Evolutionary conservation across 73 alveolate genomes (phyloP), one percentile per base, ranked within the genome.

Genomic region (Symbiodinium pilosum): DNA sequence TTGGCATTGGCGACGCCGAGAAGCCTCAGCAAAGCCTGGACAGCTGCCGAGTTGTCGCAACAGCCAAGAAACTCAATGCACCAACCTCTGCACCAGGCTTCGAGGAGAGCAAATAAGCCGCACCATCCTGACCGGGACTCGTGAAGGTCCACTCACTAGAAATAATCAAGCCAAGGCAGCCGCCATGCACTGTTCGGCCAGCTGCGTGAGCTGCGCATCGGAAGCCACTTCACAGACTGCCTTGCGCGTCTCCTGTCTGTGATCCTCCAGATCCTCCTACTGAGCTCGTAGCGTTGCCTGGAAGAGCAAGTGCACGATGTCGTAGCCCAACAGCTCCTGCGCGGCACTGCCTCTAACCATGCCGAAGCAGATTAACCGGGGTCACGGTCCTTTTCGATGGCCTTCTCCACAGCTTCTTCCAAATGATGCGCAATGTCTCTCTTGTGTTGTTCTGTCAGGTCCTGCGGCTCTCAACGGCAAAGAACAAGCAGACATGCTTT

Each of bases 81-180:
- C 40, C 26, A 26, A 38, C 97, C 97, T 91, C 97, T n/a, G 97
- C 97, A 42, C 97, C 97, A 91, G 97, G 89, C 77, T 91, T 91
- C 14, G 97, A 91, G 39, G 97, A 91, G 38, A 91, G 84, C 75
- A 91, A 59, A 36, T 91, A 91, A 11, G 97, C 89, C 9, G 97
- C 97, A 41, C 97, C 97, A 43, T 91, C 97, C 97, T 91, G 83
- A 9, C n/a, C n/a, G n/a, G n/a, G n/a, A n/a, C n/a, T n/a, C n/a
- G n/a, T n/a, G n/a, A n/a, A n/a, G n/a, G n/a, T n/a, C n/a, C n/a
- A n/a, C n/a, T n/a, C n/a, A n/a, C n/a, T n/a, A n/a, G n/a, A n/a
- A n/a, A n/a, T n/a, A n/a, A n/a, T n/a, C n/a, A n/a, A 38, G 3
- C 87, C 68, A 39, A n/a, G 95, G 38, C 41, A 40, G 41, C 52